Percentiles rank a stretch among this genome's conserved stretches.
Evolutionary conservation across 2,329 filamentous ascomycete species (phyloP).

Genomic region (Aquanectria penicillioides): DNA sequence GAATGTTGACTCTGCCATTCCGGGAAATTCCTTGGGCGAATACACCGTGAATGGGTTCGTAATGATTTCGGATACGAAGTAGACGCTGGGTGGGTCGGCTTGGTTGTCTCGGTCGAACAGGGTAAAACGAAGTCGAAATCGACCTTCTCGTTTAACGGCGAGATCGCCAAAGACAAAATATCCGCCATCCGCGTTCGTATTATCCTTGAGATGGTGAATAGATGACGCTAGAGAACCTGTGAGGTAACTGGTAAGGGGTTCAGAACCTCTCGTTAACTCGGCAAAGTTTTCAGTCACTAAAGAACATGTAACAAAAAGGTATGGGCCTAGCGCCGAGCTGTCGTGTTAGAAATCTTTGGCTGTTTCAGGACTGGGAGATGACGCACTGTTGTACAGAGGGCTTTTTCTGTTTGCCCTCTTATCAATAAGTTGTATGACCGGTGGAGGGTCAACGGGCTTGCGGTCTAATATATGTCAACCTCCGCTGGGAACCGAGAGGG

Average conservation of each 20-base stretch:
- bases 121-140: constrained; percentile 78
- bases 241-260: constrained; percentile 60
- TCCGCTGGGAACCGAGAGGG: background rate
- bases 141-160: constrained; percentile 79
- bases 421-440: constrained; percentile 75
- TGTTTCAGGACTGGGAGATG: background rate
- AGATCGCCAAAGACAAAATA: constrained; percentile 95
- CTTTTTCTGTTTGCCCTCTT: constrained; percentile 32
- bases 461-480: constrained; percentile 69
- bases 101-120: constrained; percentile 64
- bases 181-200: constrained; percentile 79
- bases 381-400: constrained; percentile 39
- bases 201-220: constrained; percentile 82
- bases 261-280: constrained; percentile 46
- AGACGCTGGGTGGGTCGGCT: constrained; percentile 31
- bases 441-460: constrained; percentile 89
- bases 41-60: constrained; percentile 74
- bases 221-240: constrained; percentile 83
- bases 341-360: background rate
- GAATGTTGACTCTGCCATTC: constrained; percentile 83
- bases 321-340: constrained; percentile 53
- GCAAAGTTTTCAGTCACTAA: constrained; percentile 55
- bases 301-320: constrained; percentile 59
- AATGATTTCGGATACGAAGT: constrained; percentile 46
- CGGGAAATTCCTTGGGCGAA: constrained; percentile 76